These are phyloP conservation scores for Sporothrix euskadiensis DNA, from an alignment of 2,329 filamentous ascomycete species.

Conservation along the genomic window DNA sequence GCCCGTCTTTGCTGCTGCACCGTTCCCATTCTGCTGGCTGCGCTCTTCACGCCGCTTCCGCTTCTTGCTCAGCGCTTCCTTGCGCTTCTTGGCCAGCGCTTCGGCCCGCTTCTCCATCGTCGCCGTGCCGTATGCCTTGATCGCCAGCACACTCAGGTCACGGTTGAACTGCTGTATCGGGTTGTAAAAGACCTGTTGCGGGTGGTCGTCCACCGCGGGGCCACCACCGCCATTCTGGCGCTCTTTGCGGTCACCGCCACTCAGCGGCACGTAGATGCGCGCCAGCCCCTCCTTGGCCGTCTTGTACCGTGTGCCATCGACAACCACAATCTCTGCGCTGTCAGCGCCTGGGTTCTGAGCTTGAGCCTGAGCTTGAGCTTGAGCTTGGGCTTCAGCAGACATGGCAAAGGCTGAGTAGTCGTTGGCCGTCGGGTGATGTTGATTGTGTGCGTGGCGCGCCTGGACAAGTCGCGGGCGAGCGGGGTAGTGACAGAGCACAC, in stretches of 20 bases:
- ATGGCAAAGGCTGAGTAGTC: not conserved
- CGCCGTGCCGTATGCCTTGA: slow-evolving; percentile 82
- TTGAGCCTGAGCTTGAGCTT: not conserved
- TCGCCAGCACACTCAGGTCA: slow-evolving; percentile 88
- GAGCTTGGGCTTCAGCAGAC: not conserved
- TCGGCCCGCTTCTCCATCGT: slow-evolving; percentile 48
- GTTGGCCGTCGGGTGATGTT: not conserved
- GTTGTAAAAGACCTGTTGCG: slow-evolving; percentile 93
- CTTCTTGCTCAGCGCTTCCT: slow-evolving; percentile 33
- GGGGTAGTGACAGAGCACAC: not conserved
- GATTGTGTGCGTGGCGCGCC: not conserved
- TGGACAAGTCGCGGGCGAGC: not conserved
- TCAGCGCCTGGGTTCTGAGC: not conserved
- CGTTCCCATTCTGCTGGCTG: slow-evolving; percentile 37
- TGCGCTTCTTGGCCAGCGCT: slow-evolving; percentile 49
- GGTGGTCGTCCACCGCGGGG: slow-evolving; percentile 57
- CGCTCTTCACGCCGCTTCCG: slow-evolving; percentile 42
- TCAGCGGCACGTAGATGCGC: slow-evolving; percentile 56
- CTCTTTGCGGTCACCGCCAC: slow-evolving; percentile 38
- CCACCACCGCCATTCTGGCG: slow-evolving; percentile 39
- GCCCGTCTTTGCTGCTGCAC: slow-evolving; percentile 24
- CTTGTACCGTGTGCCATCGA: slow-evolving; percentile 52
- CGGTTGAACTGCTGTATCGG: slow-evolving; percentile 99
- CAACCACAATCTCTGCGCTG: slow-evolving; percentile 12
- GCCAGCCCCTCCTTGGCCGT: slow-evolving; percentile 58